Evolutionary conservation across 2,329 filamentous ascomycete species (phyloP), one percentile per base, ranked within the genome.

Genomic region (Fusarium lyarnte): DNA sequence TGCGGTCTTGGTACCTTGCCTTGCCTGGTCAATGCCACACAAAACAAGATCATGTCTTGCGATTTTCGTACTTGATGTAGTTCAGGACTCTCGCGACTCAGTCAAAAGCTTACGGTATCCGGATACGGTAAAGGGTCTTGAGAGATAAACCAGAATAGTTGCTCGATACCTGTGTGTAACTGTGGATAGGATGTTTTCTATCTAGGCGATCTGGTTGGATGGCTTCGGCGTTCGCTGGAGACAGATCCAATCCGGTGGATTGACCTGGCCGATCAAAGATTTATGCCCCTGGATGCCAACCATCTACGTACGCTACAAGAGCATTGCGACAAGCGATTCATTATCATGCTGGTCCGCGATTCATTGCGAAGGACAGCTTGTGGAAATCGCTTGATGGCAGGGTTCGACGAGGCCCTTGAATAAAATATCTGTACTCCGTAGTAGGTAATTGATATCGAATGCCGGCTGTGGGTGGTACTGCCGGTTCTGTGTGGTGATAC

Each of bases 181-280:
- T 70, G 47, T 60, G 57, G 57, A 52, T 63, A 66, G 71, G 59
- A 58, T 73, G 65, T 74, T 71, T 74, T 61, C 58, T 71, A 71
- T 75, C 54, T 66, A 47, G 59, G 51, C 38, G 42, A 47, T 49
- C 69, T 76, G 74, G 74, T 76, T 76, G 70, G 74, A 69, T 57
- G 51, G 54, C 43, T 36, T 41, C 35, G 25, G 52, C 45, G 35
- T 59, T 55, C 38, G 51, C 58, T 71, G 51, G 62, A 57, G 54
- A 73, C 55, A 64, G 53, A 66, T 64, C 45, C 70, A 73, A 70
- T 42, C 52, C 61, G 41, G 67, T 73, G 66, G 70, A 46, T 59
- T 59, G 57, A 54, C 70, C 61, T 66, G 66, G 58, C 45, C 53
- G 63, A 70, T 70, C 43, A 45, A 73, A 58, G 45, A 59, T 52